phyloP scores from a whole-genome alignment of 2,329 filamentous ascomycete species.

The Aspergillus sergii region DNA sequence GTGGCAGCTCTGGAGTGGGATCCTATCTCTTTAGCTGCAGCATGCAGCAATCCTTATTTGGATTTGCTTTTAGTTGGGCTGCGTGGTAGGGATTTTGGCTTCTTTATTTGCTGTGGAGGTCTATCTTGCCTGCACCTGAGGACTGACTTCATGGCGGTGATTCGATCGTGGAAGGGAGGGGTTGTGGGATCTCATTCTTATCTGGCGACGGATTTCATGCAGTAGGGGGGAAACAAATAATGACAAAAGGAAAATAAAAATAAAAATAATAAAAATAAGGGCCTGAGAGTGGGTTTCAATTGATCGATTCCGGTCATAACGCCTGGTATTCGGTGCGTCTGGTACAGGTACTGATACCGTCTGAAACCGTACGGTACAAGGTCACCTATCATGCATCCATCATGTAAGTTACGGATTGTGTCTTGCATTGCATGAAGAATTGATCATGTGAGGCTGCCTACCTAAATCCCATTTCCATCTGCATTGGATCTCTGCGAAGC shows the following conservation, averaged over 20 bases:
- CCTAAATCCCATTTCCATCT: background rate
- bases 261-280: background rate
- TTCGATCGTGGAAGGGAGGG: background rate
- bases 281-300: background rate
- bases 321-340: background rate
- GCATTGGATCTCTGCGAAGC: background rate
- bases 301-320: background rate
- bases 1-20: slow-evolving; percentile 9
- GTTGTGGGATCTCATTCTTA: background rate
- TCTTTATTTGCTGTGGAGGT: background rate
- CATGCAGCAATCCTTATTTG: slow-evolving; percentile 9
- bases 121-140: background rate
- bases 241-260: background rate
- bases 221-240: background rate
- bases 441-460: slow-evolving; percentile 34
- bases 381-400: slow-evolving; percentile 13
- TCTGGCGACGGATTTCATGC: background rate
- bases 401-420: slow-evolving; percentile 23
- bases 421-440: slow-evolving; percentile 40
- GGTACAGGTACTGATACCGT: background rate
- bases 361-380: slow-evolving; percentile 1
- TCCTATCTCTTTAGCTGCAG: slow-evolving; percentile 2
- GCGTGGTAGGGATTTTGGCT: background rate
- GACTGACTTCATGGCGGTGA: background rate
- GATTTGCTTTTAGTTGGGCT: slow-evolving; percentile 6